Evolutionary conservation across 2,329 filamentous ascomycete species (phyloP).

Genomic region (Colletotrichum musicola): DNA sequence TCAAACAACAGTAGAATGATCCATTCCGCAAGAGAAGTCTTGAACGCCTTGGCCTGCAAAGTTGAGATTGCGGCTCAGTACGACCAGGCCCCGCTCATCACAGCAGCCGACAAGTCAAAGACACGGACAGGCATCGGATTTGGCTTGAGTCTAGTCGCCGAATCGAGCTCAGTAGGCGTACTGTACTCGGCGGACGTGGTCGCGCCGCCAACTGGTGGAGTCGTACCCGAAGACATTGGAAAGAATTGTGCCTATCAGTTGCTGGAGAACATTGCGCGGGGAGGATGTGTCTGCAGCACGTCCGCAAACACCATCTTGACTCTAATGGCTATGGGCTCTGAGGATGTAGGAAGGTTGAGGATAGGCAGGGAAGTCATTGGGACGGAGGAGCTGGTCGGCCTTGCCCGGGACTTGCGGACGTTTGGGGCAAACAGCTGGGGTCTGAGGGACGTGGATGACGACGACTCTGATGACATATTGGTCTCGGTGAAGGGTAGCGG

Average conservation of each 20-base stretch:
- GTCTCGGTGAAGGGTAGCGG: slow-evolving; percentile 93
- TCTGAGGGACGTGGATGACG: slow-evolving; percentile 78
- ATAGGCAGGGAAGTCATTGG: slow-evolving; percentile 86
- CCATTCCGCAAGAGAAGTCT: slow-evolving; percentile 84
- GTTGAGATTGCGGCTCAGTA: slow-evolving; percentile 90
- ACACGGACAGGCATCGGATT: slow-evolving; percentile 88
- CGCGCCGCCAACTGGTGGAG: slow-evolving; percentile 81
- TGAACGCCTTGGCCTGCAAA: slow-evolving; percentile 88
- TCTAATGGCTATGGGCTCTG: slow-evolving; percentile 97
- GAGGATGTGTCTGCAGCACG: slow-evolving; percentile 82
- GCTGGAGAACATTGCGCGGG: slow-evolving; percentile 83
- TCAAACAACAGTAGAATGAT: slow-evolving; percentile 98
- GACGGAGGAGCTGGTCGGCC: slow-evolving; percentile 81
- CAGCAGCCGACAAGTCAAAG: slow-evolving; percentile 69
- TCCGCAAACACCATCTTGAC: slow-evolving; percentile 82
- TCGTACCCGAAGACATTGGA: slow-evolving; percentile 91
- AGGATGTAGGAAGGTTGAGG: slow-evolving; percentile 90
- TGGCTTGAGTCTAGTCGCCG: slow-evolving; percentile 89
- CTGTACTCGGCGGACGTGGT: slow-evolving; percentile 89
- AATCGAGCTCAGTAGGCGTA: slow-evolving; percentile 84
- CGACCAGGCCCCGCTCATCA: slow-evolving; percentile 72
- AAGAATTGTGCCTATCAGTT: slow-evolving; percentile 90
- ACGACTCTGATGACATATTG: slow-evolving; percentile 79
- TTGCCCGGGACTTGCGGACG: slow-evolving; percentile 87
- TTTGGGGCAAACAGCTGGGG: slow-evolving; percentile 95